Base-by-base conservation (phyloP, 371 early-diverging fungal genomes). In the Nematocida sp. region DNA sequence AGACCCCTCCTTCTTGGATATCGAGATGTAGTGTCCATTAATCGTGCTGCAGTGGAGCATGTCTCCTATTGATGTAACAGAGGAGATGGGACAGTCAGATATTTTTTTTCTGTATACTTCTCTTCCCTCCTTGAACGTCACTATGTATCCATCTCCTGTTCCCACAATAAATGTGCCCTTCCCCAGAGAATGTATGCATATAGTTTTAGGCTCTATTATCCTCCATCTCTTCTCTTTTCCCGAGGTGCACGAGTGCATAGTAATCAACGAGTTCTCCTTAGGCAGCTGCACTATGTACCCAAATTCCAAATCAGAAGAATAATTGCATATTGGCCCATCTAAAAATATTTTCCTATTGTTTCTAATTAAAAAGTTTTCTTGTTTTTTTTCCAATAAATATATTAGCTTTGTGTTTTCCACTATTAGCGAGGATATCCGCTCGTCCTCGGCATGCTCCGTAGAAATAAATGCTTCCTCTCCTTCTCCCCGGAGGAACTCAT, bases 91-190 rank as follows among this genome's bases (percentile, higher is more conserved):
- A 7, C 49, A 9, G 4, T 39, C 20, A 1, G 32, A 20, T 16
- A 71, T 23, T 36, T 61, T 59, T 25, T 61, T 71, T 35, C 75
- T 33, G 60, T 60, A 71, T 23, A 49, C n/a, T 49, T 63, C 75
- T 23, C 13, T 11, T 35, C 75, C 75, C 0, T 28, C 11, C 39
- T 35, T 50, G 40, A 59, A 71, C 25, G 40, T 20, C 45, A 71
- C 59, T 7, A 71, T 28, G 28, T 54, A 23, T 1, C 75, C 75
- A 5, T n/a, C n/a, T 13, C 75, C 75, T 2, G 33, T 63, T 0
- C 75, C 75, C 4, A 71, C 63, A 32, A 47, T 51, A 35, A 47
- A 71, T 5, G 3, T 5, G 11, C 60, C 59, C 26, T 61, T 32
- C 18, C 18, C 35, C 0, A 18, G 7, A 18, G 51, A 28, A 56